These are phyloP conservation scores for Copromyces sp. DNA, from an alignment of 495 filamentous ascomycete genomes.

Conservation along the genomic window DNA sequence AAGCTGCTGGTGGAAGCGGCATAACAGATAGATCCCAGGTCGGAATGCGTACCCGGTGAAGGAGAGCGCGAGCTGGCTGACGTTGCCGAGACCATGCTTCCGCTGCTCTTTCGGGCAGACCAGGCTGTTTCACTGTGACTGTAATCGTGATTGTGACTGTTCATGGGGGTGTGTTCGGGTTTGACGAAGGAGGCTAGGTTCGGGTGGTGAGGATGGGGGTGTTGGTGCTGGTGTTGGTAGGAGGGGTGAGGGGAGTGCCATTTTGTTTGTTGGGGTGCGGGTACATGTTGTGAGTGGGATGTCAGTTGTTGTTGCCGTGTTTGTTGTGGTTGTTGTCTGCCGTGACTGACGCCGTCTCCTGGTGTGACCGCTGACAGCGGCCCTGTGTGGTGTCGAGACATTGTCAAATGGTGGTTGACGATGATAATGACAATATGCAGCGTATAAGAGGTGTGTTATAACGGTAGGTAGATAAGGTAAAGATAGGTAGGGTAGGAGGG, in stretches of 20 bases:
- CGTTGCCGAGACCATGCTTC: neutral
- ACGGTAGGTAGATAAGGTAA: neutral
- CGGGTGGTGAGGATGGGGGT: neutral
- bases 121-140: neutral
- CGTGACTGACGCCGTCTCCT: neutral
- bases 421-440: neutral
- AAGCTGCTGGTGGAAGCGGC: constrained; percentile 15
- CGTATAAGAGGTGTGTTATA: neutral
- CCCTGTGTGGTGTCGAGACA: neutral
- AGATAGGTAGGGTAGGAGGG: neutral
- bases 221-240: neutral
- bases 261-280: neutral
- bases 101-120: neutral
- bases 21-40: constrained; percentile 12
- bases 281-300: neutral
- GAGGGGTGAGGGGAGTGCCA: neutral
- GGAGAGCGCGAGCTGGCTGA: constrained; percentile 16
- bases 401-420: neutral
- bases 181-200: neutral
- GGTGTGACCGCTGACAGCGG: neutral
- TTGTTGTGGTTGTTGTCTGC: neutral
- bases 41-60: constrained; percentile 8
- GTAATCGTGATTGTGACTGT: neutral
- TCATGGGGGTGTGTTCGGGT: neutral
- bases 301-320: neutral